phyloP scores from a whole-genome alignment of 176 grass and related monocot species.

The Oryza brachyantha region DNA sequence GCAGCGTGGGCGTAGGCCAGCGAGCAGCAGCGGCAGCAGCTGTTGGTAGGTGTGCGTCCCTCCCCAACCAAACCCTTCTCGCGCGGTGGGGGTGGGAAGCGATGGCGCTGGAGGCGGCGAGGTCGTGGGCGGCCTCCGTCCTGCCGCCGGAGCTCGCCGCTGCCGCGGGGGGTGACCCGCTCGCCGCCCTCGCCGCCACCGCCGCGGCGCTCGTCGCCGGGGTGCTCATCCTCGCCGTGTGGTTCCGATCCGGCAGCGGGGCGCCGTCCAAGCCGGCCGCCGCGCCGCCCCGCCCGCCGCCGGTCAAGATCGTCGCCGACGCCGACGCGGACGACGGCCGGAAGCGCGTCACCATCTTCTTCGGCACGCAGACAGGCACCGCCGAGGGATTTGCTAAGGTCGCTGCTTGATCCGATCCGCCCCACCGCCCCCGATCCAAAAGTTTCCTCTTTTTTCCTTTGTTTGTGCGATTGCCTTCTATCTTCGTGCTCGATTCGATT shows the following conservation, averaged over 20 bases:
- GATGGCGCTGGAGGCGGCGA: slow-evolving; percentile 55
- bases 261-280: not conserved
- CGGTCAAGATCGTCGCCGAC: slow-evolving; percentile 40
- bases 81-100: slow-evolving; percentile 13
- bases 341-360: slow-evolving; percentile 85
- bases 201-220: slow-evolving; percentile 52
- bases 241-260: slow-evolving; percentile 47
- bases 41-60: slow-evolving; percentile 38
- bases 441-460: not conserved
- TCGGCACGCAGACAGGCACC: slow-evolving; percentile 97
- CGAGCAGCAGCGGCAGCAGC: not conserved
- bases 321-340: slow-evolving; percentile 53
- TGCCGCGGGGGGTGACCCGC: slow-evolving; percentile 46
- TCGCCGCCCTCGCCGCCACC: slow-evolving; percentile 50
- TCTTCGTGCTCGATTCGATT: slow-evolving; percentile 6
- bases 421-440: slow-evolving; percentile 31
- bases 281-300: slow-evolving; percentile 28
- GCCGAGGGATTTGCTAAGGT: slow-evolving; percentile 96
- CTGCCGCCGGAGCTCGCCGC: slow-evolving; percentile 41
- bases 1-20: not conserved
- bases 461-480: not conserved
- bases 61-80: slow-evolving; percentile 24
- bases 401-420: slow-evolving; percentile 35
- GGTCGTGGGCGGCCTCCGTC: slow-evolving; percentile 52
- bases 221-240: slow-evolving; percentile 51